Evolutionary conservation across 352 stramenopile genomes (phyloP).

Genomic region (Phytopythium cucurbitacearum): DNA sequence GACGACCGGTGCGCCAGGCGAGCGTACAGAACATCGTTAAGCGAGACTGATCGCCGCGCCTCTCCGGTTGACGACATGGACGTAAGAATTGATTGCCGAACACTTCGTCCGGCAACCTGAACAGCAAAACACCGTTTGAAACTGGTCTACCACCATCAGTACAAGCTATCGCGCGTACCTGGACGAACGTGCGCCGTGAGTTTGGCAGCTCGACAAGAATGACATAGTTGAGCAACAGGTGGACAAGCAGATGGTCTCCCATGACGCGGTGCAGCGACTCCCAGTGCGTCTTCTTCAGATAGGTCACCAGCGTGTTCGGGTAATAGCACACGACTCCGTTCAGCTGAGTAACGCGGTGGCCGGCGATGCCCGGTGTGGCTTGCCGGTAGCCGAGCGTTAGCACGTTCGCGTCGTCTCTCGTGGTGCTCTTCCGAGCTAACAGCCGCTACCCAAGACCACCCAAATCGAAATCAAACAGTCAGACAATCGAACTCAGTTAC

Average conservation of each 20-base stretch:
- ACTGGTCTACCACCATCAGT: conserved; percentile 2
- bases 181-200: conserved; percentile 34
- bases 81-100: conserved; percentile 56
- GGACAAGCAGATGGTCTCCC: conserved; percentile 61
- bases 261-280: conserved; percentile 41
- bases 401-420: conserved; percentile 52
- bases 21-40: conserved; percentile 66
- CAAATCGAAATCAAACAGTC: background rate
- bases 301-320: conserved; percentile 65
- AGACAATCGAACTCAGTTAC: background rate
- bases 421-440: conserved; percentile 28
- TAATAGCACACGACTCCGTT: conserved; percentile 70
- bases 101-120: conserved; percentile 49
- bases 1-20: conserved; percentile 21
- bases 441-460: conserved; percentile 17
- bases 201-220: conserved; percentile 41
- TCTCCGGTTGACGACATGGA: conserved; percentile 54
- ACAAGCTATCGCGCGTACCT: conserved; percentile 22
- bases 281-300: conserved; percentile 58
- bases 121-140: background rate
- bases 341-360: conserved; percentile 48
- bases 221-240: conserved; percentile 61
- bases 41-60: conserved; percentile 30
- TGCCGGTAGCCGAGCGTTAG: conserved; percentile 68
- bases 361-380: conserved; percentile 26